phyloP scores from a whole-genome alignment of 2,329 filamentous ascomycete genomes.

The Colletotrichum sp. region DNA sequence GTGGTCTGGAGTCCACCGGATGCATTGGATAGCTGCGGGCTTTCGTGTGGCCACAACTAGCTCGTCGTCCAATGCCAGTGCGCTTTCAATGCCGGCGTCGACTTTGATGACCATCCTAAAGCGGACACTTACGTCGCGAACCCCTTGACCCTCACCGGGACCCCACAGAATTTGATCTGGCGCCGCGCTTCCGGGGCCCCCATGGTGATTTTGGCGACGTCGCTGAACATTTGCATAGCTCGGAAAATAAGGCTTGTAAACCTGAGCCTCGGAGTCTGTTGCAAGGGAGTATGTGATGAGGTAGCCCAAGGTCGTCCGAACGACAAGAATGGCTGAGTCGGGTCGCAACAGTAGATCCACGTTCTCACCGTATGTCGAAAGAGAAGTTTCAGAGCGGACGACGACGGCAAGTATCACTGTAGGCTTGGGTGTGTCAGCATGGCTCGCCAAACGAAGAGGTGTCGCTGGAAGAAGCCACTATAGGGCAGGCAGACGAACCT shows the following conservation, averaged over 20 bases:
- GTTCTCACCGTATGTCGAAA: conserved; percentile 85
- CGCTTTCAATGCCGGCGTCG: conserved; percentile 90
- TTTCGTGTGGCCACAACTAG: conserved; percentile 90
- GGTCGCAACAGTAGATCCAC: conserved; percentile 84
- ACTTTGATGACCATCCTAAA: conserved; percentile 99
- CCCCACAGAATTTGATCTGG: conserved; percentile 73
- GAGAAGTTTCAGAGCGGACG: conserved; percentile 78
- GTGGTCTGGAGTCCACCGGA: conserved; percentile 88
- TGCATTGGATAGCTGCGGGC: conserved; percentile 94
- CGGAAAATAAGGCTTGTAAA: conserved; percentile 84
- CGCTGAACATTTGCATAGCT: conserved; percentile 69
- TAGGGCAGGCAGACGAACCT: conserved; percentile 58
- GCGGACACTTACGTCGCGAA: conserved; percentile 85
- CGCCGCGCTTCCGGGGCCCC: conserved; percentile 56
- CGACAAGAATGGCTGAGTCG: conserved; percentile 89
- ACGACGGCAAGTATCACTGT: conserved; percentile 87
- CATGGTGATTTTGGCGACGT: conserved; percentile 65
- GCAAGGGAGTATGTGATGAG: conserved; percentile 94
- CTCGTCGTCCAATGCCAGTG: conserved; percentile 89
- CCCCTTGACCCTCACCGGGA: conserved; percentile 80
- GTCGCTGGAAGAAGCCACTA: background rate
- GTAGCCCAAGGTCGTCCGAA: conserved; percentile 85
- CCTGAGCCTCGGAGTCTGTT: conserved; percentile 79
- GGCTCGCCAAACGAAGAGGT: background rate
- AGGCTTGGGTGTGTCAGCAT: conserved; percentile 59